Evolutionary conservation across 2,329 filamentous ascomycete genomes (phyloP), one percentile per base, ranked within the genome.

Genomic region (Diaporthe ilicicola): DNA sequence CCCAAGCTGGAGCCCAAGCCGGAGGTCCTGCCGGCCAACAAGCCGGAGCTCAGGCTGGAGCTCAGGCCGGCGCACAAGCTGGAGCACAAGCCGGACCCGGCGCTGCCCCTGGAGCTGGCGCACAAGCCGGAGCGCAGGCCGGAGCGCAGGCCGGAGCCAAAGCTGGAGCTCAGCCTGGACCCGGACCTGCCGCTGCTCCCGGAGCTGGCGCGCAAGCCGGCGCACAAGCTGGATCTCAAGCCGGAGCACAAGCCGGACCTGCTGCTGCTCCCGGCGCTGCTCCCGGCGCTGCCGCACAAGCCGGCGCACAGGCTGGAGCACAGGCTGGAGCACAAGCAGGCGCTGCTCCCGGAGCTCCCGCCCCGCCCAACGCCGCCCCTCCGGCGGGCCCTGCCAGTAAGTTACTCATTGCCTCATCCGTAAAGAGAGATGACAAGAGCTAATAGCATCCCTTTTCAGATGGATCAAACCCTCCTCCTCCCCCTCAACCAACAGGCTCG

Each of bases 401-500:
- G 50, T 46, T 34, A 34, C 19, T 46, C 15, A 22, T 13, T 12
- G 12, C 12, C 15, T 29, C 42, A 8, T 27, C 1, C 9, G 29
- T 5, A n/a, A n/a, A n/a, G 6, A 59, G 29, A 29, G 12, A 2
- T 42, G 9, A 34, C 32, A 22, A 39, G 13, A 51, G 42, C 66
- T 59, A 19, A 27, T 32, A 55, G 32, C 5, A 24, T 29, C 37
- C 10, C 42, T 13, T 12, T 42, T 5, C 59, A 64, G 59, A 19
- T 50, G 59, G 44, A 10, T 13, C 66, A 37, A 39, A 15, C 24
- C 27, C 53, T 8, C 6, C 62, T 29, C 19, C 50, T 19, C 53
- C 64, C 19, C n/a, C 65, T 59, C 44, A 50, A 42, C 44, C 59
- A 64, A 51, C 42, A 42, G 53, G 22, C 44, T 34, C 66, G 22